These are phyloP conservation scores for Russula olivacea DNA, from an alignment of 768 basidiomycete genomes.

Conservation along the genomic window DNA sequence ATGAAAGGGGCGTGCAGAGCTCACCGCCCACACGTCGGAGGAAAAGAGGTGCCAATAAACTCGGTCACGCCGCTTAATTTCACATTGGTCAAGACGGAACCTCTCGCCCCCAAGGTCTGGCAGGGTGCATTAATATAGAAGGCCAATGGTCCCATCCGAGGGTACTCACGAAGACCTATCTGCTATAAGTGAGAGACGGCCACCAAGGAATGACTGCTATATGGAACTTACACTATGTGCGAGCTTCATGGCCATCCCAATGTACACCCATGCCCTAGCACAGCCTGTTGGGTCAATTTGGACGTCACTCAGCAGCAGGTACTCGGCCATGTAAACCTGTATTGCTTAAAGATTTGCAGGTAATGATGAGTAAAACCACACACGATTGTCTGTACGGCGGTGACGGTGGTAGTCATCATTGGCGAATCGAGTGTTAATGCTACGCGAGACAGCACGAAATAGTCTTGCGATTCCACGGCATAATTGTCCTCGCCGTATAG, in stretches of 20 bases:
- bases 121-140: constrained; percentile 17
- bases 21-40: constrained; percentile 56
- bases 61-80: constrained; percentile 43
- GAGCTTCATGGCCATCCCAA: constrained; percentile 55
- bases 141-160: not conserved
- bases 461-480: constrained; percentile 52
- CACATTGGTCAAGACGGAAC: constrained; percentile 49
- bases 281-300: constrained; percentile 38
- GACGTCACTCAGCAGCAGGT: constrained; percentile 51
- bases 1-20: not conserved
- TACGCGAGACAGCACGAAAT: constrained; percentile 53
- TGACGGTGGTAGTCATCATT: constrained; percentile 45
- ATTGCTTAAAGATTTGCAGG: constrained; percentile 25
- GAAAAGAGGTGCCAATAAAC: constrained; percentile 68
- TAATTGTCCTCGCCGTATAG: constrained; percentile 51
- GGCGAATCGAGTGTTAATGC: constrained; percentile 46
- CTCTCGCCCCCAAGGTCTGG: constrained; percentile 54
- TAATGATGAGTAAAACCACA: constrained; percentile 25
- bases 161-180: constrained; percentile 50
- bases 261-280: constrained; percentile 48
- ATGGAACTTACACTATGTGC: constrained; percentile 49
- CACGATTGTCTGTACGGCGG: constrained; percentile 52
- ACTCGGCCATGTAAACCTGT: constrained; percentile 41
- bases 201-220: constrained; percentile 9
- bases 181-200: constrained; percentile 24